Percentiles rank a stretch among this genome's conserved stretches.
These are phyloP conservation scores for Albugo laibachii DNA, from an alignment of 352 stramenopile species.

Conservation along the genomic window DNA sequence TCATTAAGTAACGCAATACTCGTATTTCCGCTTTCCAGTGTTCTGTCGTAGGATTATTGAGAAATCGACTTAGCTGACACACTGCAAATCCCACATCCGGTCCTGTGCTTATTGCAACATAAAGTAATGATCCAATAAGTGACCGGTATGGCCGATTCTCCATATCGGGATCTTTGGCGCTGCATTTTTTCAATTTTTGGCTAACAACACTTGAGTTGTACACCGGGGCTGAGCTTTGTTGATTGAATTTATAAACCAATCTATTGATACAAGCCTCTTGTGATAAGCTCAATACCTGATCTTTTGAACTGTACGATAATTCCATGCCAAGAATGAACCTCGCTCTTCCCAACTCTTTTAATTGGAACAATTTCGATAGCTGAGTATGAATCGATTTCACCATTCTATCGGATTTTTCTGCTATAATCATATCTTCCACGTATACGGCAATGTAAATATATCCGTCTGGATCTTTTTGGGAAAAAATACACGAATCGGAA, in stretches of 20 bases:
- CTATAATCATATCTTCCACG: conserved; percentile 10
- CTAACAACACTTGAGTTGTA: background rate
- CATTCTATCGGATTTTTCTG: background rate
- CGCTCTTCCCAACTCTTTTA: conserved; percentile 5
- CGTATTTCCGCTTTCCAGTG: background rate
- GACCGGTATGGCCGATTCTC: background rate
- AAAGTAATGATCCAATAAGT: background rate
- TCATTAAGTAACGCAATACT: background rate
- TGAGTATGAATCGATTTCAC: conserved; percentile 3
- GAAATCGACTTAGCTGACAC: background rate
- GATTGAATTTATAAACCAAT: background rate
- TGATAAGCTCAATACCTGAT: conserved; percentile 7
- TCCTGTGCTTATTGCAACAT: background rate
- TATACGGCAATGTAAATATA: conserved; percentile 8
- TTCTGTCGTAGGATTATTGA: background rate
- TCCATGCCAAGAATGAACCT: conserved; percentile 13
- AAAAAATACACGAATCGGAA: conserved; percentile 9
- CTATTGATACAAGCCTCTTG: conserved; percentile 10
- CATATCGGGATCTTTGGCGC: background rate
- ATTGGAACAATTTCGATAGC: conserved; percentile 4
- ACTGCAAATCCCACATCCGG: background rate
- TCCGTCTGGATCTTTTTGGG: conserved; percentile 1
- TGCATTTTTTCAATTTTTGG: background rate
- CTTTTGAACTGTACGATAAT: conserved; percentile 3
- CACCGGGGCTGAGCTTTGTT: background rate